Base-by-base conservation (phyloP, 208 protist species). In the Herpetomonas samuelpessoai region DNA sequence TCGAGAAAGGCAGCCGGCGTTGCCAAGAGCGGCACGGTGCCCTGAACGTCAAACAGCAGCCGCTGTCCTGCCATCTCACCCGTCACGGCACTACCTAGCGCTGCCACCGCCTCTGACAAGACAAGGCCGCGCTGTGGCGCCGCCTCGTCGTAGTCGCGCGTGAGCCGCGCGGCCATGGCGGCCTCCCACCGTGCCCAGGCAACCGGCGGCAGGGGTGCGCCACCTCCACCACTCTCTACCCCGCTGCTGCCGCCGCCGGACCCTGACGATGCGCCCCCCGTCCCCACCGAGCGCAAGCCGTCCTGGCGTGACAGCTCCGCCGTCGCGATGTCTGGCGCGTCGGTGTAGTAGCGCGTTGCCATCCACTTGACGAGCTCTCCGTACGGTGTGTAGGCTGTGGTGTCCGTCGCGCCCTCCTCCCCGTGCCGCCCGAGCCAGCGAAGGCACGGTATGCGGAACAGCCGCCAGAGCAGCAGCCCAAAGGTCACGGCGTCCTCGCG, bases 31-130 rank as follows among this genome's bases (percentile, higher is more conserved):
- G 84, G 84, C 47, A 74, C 54, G 45, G 77, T 65, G 4, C 80
- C 84, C 41, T 91, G 84, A 27, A 91, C 71, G 19, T 69, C 53
- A 63, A 88, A 86, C 51, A 65, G n/a, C n/a, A n/a, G n/a, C n/a
- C n/a, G n/a, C n/a, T n/a, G n/a, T n/a, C n/a, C n/a, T n/a, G n/a
- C n/a, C n/a, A n/a, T n/a, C n/a, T n/a, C n/a, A n/a, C n/a, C n/a
- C n/a, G n/a, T n/a, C n/a, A n/a, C n/a, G n/a, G n/a, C n/a, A n/a
- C n/a, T n/a, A n/a, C n/a, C n/a, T n/a, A n/a, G n/a, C n/a, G n/a
- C n/a, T n/a, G n/a, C n/a, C n/a, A n/a, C n/a, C n/a, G n/a, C n/a
- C n/a, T n/a, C n/a, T n/a, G n/a, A n/a, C n/a, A n/a, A n/a, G n/a
- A n/a, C n/a, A n/a, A n/a, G n/a, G n/a, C 53, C 0, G 2, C n/a